Evolutionary conservation across 2,329 filamentous ascomycete species (phyloP).

Genomic region (Herpotrichia juniperi): DNA sequence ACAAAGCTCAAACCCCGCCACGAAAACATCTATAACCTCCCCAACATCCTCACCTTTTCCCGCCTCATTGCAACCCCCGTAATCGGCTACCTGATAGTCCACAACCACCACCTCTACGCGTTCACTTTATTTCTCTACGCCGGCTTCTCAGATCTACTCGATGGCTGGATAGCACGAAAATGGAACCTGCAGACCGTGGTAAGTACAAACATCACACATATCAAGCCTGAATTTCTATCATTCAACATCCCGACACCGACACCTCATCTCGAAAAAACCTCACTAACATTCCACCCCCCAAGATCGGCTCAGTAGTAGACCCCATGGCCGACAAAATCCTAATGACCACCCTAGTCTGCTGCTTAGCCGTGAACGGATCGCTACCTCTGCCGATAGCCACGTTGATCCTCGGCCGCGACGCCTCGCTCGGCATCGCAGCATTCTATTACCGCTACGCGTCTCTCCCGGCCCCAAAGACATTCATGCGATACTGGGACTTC

Average conservation of each 20-base stretch:
- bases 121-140: slow-evolving; percentile 90
- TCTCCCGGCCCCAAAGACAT: slow-evolving; percentile 90
- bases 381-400: slow-evolving; percentile 85
- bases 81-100: slow-evolving; percentile 86
- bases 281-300: too few relatives aligned
- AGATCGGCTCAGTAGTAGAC: slow-evolving; percentile 92
- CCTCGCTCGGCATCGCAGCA: slow-evolving; percentile 80
- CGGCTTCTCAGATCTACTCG: slow-evolving; percentile 86
- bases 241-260: too few relatives aligned
- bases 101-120: slow-evolving; percentile 79
- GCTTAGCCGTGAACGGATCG: slow-evolving; percentile 79
- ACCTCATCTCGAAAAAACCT: too few relatives aligned
- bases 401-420: slow-evolving; percentile 90
- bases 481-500: slow-evolving; percentile 95
- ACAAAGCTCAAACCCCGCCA: slow-evolving; percentile 44
- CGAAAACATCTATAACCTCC: slow-evolving; percentile 97
- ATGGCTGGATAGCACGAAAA: slow-evolving; percentile 89
- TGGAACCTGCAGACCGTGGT: slow-evolving; percentile 91
- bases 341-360: slow-evolving; percentile 91
- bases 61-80: slow-evolving; percentile 82
- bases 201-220: too few relatives aligned
- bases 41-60: slow-evolving; percentile 88
- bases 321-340: slow-evolving; percentile 17
- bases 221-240: too few relatives aligned
- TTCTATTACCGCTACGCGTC: slow-evolving; percentile 97